phyloP scores from a whole-genome alignment of 1,284 basidiomycete species.

The Earliella scabrosa region DNA sequence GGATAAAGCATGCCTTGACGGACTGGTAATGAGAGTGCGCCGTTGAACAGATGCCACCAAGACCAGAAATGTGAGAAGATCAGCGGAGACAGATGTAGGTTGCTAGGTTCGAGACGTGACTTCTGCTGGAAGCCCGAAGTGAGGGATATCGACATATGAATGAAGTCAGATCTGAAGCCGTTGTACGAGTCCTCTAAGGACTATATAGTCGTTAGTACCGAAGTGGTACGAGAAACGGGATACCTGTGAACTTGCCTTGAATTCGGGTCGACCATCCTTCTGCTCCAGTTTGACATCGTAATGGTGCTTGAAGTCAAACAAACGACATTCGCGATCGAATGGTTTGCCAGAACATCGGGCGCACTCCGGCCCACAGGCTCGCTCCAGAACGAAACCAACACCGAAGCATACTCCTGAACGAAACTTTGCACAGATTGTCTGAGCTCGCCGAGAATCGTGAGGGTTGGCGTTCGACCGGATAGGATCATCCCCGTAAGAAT shows the following conservation, averaged over 20 bases:
- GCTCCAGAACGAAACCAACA: constrained; percentile 84
- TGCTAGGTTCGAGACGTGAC: constrained; percentile 55
- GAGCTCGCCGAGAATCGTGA: constrained; percentile 42
- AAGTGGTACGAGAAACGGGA: neutral
- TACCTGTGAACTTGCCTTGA: constrained; percentile 51
- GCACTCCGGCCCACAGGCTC: constrained; percentile 84
- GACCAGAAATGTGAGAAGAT: constrained; percentile 91
- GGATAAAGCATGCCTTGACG: constrained; percentile 87
- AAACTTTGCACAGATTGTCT: constrained; percentile 76
- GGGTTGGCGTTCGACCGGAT: constrained; percentile 20
- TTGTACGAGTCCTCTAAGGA: constrained; percentile 78
- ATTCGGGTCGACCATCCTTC: constrained; percentile 45
- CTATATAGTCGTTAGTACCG: constrained; percentile 35
- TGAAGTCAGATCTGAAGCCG: constrained; percentile 92
- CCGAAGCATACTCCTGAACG: constrained; percentile 92
- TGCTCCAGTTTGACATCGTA: constrained; percentile 76
- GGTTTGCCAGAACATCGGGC: constrained; percentile 61
- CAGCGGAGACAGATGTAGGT: constrained; percentile 87
- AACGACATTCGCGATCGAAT: constrained; percentile 81
- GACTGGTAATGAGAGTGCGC: constrained; percentile 82
- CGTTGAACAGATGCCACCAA: constrained; percentile 91
- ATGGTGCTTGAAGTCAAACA: constrained; percentile 86
- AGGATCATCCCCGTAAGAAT: constrained; percentile 28
- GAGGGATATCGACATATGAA: constrained; percentile 92
- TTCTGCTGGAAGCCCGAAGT: constrained; percentile 52